Conservation (phyloP, 345 rosid species). For the Euphorbia pulcherrima region DNA sequence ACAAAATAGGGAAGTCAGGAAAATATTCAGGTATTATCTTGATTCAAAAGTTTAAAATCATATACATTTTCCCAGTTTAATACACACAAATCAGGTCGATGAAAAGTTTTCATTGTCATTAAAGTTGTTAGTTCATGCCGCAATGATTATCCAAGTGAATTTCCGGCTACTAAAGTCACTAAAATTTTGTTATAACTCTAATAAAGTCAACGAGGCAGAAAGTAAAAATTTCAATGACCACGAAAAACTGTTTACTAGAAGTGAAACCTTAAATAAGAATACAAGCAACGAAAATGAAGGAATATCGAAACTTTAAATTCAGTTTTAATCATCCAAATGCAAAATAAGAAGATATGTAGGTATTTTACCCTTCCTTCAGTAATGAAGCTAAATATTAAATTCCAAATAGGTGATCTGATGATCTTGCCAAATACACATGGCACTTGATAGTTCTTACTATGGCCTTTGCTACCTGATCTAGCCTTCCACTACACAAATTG, state of each 20-base stretch:
- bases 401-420: background rate
- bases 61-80: background rate
- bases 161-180: too few relatives aligned
- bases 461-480: too few relatives aligned
- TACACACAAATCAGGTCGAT: too few relatives aligned
- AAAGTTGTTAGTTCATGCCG: too few relatives aligned
- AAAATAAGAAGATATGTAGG: too few relatives aligned
- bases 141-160: too few relatives aligned
- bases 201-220: too few relatives aligned
- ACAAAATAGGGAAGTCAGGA: background rate
- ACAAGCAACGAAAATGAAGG: background rate
- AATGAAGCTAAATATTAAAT: background rate
- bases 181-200: too few relatives aligned
- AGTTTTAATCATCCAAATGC: background rate
- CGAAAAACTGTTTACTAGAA: background rate
- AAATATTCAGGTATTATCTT: background rate
- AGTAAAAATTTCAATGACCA: too few relatives aligned
- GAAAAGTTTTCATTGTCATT: too few relatives aligned
- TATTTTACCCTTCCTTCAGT: background rate
- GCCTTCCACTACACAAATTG: background rate
- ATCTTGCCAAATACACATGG: background rate
- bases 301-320: background rate
- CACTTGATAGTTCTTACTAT: too few relatives aligned
- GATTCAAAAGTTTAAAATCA: background rate
- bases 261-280: background rate